Evolutionary conservation across 768 basidiomycete species (phyloP), one percentile per base, ranked within the genome.

Genomic region (Termitomyces sp.): DNA sequence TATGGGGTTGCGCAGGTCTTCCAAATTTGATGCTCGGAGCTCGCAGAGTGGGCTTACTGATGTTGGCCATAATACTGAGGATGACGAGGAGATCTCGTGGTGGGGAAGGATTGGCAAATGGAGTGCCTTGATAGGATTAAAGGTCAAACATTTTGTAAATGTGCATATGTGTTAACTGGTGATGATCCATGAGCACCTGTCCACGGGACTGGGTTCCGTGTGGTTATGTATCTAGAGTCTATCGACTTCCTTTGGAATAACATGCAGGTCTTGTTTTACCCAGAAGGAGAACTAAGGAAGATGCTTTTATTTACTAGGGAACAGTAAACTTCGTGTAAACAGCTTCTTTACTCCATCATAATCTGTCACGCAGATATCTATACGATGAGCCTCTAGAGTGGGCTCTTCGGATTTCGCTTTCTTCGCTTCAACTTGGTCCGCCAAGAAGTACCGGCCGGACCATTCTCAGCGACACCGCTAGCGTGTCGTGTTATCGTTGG

Each of bases 341-440:
- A 64, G 56, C 49, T 59, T 58, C 56, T 60, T 54, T 62, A 20
- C 56, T 55, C 53, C 43, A 57, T 62, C 63, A 55, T n/a, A n/a
- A n/a, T 62, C 53, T 56, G 39, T 61, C 43, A 55, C 47, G 44
- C 24, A 40, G 22, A 34, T 50, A 40, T 62, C 60, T 54, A 52
- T 57, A 65, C 62, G 24, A 74, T 75, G 73, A 69, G 64, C 67
- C 59, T 71, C 63, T 75, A 77, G 72, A 73, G 71, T 70, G 64
- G 69, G 69, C 67, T 71, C 71, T 68, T 68, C 67, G 45, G 16
- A 47, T 58, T 53, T 49, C 57, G 16, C 26, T 50, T 53, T 62
- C 37, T 43, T 40, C 49, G 24, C 56, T 57, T 42, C n/a, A 37
- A 36, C 56, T 62, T 59, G 58, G 57, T 48, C 55, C 56, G 57